Evolutionary conservation across 2,329 filamentous ascomycete species (phyloP).

Genomic region (Geosmithia putterillii): DNA sequence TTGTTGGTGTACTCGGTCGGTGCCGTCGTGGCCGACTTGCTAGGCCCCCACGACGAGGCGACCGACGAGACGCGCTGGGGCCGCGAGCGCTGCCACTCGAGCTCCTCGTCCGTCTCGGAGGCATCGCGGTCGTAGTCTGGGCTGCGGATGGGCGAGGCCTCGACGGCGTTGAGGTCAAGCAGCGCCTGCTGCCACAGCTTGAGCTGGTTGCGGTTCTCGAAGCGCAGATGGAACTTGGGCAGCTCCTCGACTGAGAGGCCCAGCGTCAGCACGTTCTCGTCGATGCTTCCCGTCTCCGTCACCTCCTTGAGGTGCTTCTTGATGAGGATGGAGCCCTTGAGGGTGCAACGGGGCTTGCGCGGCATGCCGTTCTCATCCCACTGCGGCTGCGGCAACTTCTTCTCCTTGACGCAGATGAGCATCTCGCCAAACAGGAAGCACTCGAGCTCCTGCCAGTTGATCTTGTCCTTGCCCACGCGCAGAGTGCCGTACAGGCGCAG

Average conservation of each 20-base stretch:
- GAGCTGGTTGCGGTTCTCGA: conserved; percentile 70
- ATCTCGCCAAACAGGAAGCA: conserved; percentile 97
- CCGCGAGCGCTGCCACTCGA: conserved; percentile 55
- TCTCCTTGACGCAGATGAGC: conserved; percentile 99
- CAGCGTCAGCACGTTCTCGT: conserved; percentile 77
- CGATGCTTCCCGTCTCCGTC: conserved; percentile 52
- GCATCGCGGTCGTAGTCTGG: conserved; percentile 72
- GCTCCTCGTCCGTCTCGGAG: conserved; percentile 76
- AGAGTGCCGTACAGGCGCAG: conserved; percentile 81
- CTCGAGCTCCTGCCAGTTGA: conserved; percentile 95
- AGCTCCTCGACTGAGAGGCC: conserved; percentile 86
- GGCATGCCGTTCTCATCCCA: conserved; percentile 51
- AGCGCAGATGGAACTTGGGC: conserved; percentile 86
- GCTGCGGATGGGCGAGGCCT: conserved; percentile 49
- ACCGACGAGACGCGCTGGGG: conserved; percentile 68
- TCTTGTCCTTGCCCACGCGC: conserved; percentile 87
- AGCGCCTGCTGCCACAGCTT: conserved; percentile 86
- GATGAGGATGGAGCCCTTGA: conserved; percentile 96
- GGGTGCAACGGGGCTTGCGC: conserved; percentile 64
- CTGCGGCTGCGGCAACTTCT: conserved; percentile 56
- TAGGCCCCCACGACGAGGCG: conserved; percentile 70
- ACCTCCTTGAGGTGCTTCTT: conserved; percentile 95
- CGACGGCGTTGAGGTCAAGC: conserved; percentile 66
- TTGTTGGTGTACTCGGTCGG: conserved; percentile 86
- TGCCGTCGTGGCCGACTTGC: conserved; percentile 73